These are phyloP conservation scores for Conringia planisiliqua DNA, from an alignment of 345 rosid genomes.

Conservation along the genomic window DNA sequence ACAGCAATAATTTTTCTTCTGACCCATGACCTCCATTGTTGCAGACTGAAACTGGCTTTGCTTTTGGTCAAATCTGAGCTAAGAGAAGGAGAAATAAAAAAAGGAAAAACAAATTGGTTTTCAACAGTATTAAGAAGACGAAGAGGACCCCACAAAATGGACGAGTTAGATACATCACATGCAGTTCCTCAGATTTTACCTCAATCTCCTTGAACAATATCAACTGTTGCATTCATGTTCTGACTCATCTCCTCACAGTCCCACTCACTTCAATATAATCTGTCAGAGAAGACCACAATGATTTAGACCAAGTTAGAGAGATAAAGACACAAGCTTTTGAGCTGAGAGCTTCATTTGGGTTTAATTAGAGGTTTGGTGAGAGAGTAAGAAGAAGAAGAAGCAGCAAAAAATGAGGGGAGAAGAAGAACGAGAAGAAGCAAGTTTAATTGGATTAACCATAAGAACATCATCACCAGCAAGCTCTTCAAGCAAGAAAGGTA, in stretches of 20 bases:
- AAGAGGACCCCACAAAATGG: slow-evolving; percentile 57
- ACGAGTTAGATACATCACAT: slow-evolving; percentile 59
- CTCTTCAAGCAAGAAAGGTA: slow-evolving; percentile 41
- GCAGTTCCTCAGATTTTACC: slow-evolving; percentile 46
- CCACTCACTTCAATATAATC: slow-evolving; percentile 43
- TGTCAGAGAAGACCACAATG: slow-evolving; percentile 38
- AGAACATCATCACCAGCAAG: slow-evolving; percentile 45
- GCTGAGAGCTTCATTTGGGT: slow-evolving; percentile 23
- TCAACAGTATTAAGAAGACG: slow-evolving; percentile 32
- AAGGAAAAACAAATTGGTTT: slow-evolving; percentile 23
- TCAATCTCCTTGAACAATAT: slow-evolving; percentile 31
- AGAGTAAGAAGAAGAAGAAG: slow-evolving; percentile 10
- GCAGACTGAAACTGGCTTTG: slow-evolving; percentile 27
- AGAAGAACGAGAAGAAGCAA: slow-evolving; percentile 33
- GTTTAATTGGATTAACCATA: slow-evolving; percentile 53
- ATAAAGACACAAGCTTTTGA: slow-evolving; percentile 27
- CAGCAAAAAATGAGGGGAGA: not conserved
- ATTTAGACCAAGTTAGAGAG: slow-evolving; percentile 29
- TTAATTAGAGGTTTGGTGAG: slow-evolving; percentile 1
- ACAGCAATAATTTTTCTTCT: slow-evolving; percentile 25
- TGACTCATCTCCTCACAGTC: slow-evolving; percentile 42
- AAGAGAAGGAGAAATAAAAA: slow-evolving; percentile 4
- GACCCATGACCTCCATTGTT: slow-evolving; percentile 32
- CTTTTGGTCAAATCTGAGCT: slow-evolving; percentile 38
- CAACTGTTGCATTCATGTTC: slow-evolving; percentile 73